A percentile compares a stretch with the other conserved stretches of the same genome.
Conservation (phyloP, 345 rosid species). For the Eucalyptus sp. region DNA sequence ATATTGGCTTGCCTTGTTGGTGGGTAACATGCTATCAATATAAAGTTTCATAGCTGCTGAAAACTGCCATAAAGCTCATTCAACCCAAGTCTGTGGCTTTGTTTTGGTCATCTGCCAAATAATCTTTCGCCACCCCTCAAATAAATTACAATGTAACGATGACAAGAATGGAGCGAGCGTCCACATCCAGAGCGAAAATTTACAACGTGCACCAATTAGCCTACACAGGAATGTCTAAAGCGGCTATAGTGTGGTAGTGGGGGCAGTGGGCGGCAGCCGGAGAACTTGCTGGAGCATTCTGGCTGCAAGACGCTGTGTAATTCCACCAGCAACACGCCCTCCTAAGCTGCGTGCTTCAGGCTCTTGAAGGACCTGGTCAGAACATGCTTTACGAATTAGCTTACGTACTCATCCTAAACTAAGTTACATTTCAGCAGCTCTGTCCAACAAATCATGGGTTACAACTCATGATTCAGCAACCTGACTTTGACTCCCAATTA, state of each 20-base stretch:
- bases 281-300: constrained; percentile 87
- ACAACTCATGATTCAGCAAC: not conserved
- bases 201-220: not conserved
- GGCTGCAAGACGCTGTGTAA: constrained; percentile 87
- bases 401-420: not conserved
- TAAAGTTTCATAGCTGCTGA: not conserved
- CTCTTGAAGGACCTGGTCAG: constrained; percentile 82
- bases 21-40: not conserved
- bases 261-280: constrained; percentile 28
- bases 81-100: not conserved
- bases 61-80: not conserved
- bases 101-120: not conserved
- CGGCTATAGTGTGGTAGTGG: constrained; percentile 26
- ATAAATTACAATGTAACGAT: not conserved
- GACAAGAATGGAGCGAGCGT: not conserved
- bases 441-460: not conserved
- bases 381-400: not conserved
- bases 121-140: not conserved
- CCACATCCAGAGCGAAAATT: not conserved
- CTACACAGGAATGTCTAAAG: not conserved
- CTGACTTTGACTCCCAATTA: not conserved
- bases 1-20: not conserved
- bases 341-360: constrained; percentile 82
- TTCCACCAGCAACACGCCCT: constrained; percentile 79
- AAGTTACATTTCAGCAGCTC: not conserved